Base-by-base conservation (phyloP, 805 yeast genomes). In the Zygoascus biomembranicola region DNA sequence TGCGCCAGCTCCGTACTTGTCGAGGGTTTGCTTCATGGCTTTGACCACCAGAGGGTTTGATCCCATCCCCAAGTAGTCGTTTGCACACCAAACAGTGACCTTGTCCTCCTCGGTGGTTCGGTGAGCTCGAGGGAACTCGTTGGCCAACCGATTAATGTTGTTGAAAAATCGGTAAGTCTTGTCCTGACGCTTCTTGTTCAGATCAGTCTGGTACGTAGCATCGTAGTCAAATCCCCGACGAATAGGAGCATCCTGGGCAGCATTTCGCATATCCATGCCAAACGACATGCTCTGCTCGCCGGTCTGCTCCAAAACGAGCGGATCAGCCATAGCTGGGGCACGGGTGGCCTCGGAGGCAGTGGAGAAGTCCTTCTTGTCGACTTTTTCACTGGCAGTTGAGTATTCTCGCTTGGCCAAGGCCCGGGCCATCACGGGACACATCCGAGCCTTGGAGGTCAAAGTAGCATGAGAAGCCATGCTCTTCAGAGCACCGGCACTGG, bases 1-100 rank as follows among this genome's bases (percentile, higher is more conserved):
- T 8, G 99, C 96, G 63, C 99, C 99, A 4, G 96, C 86, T 63
- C 99, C 99, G 68, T 94, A 94, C 73, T 80, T 82, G 63, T 85
- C 86, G 69, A 94, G 77, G 16, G 95, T 83, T 49, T 75, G 68
- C 62, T 85, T 84, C 92, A 92, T 94, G 53, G 81, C 82, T 16
- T 79, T 72, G 55, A 89, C 73, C 45, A 92, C 92, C 58, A 77
- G 73, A 57, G 77, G 78, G 68, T 92, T 87, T 64, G 81, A 82
- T 51, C 97, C 92, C 94, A 94, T 87, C 11, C 98, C 97, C 57
- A 94, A 77, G 69, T 94, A 94, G 71, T 94, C 99, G 69, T 94
- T 94, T 43, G 99, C 90, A 67, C 99, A 94, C 99, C 99, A 94
- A 55, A 94, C 99, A 51, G 96, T 90, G 55, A 94, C 99, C 66